These are phyloP conservation scores for Picea abies DNA, from an alignment of 83 land plant genomes.

Conservation along the genomic window DNA sequence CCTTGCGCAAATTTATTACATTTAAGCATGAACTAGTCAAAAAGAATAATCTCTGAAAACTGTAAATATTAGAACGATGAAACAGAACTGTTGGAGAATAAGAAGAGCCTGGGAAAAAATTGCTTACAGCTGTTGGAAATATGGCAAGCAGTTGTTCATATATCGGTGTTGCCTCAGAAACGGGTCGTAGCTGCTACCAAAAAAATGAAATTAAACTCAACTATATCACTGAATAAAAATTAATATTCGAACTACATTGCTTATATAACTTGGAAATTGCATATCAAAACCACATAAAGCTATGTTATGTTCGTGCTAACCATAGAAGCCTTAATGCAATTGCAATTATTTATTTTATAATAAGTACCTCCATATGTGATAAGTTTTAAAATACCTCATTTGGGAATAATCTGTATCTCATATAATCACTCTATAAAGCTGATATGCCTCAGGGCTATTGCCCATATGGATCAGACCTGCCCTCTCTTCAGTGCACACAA, in stretches of 20 bases:
- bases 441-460: not conserved
- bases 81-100: not conserved
- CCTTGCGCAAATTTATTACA: not conserved
- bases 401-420: not conserved
- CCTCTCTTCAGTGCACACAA: too few relatives aligned
- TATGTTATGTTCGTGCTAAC: too few relatives aligned
- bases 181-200: constrained; percentile 61
- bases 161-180: constrained; percentile 72
- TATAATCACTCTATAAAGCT: not conserved
- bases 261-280: not conserved
- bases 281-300: not conserved
- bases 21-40: constrained; percentile 1
- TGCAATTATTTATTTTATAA: not conserved
- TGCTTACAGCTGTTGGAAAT: constrained; percentile 90
- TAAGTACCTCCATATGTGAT: not conserved
- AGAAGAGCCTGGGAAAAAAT: not conserved
- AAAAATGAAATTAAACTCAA: not conserved
- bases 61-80: not conserved
- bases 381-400: not conserved
- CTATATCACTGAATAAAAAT: not conserved
- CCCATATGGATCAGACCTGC: too few relatives aligned
- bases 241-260: not conserved
- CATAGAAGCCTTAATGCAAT: not conserved
- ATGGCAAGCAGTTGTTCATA: constrained; percentile 81
- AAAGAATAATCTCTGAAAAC: not conserved